Base-by-base conservation (phyloP, 2,329 filamentous ascomycete genomes). In the Curvularia sp. region DNA sequence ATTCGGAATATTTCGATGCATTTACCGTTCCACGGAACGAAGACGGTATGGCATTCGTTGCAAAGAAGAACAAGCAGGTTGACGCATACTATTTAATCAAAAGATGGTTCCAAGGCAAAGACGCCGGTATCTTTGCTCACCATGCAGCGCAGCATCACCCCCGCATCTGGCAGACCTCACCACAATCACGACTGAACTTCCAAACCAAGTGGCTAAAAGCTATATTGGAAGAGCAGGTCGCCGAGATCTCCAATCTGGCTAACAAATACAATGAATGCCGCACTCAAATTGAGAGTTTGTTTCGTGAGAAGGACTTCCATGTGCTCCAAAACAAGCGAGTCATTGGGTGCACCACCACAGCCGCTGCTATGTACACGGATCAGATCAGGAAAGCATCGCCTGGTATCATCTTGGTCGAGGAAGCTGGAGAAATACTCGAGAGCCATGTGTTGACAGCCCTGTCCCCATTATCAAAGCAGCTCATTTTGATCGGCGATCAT, bases 391-490 rank as follows among this genome's bases (percentile, higher is more conserved):
- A 81, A 0, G 84, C 83, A 0, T 72, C 76, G 0, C 87, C 88
- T 0, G 85, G 86, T 1, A 79, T 90, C 2, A 74, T 91, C 1
- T 69, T 93, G 0, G 84, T 91, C 0, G 89, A 92, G 70, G 89
- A 92, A 72, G 89, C 89, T 0, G 89, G 88, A 1, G 89, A 92
- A 62, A 89, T 92, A 3, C 78, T 91, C 0, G 89, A 92, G 70
- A 81, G 82, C 1, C 89, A 92, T 63, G 79, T 89, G 1, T 73
- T 92, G 0, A 84, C 89, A 0, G 84, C 89, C 0, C 66, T 92
- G 55, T 78, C 80, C 0, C 71, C 82, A 0, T 74, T 81, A 0
- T 85, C 85, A 0, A 83, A 89, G 58, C 88, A 92, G 39, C 70
- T 91, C 1, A 82, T 92, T 0, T 73, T 91, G 2, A 92, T 92